Percentiles rank a stretch among this genome's conserved stretches.
Evolutionary conservation across 2,329 filamentous ascomycete species (phyloP).

Genomic region (Cordyceps tenuipes): DNA sequence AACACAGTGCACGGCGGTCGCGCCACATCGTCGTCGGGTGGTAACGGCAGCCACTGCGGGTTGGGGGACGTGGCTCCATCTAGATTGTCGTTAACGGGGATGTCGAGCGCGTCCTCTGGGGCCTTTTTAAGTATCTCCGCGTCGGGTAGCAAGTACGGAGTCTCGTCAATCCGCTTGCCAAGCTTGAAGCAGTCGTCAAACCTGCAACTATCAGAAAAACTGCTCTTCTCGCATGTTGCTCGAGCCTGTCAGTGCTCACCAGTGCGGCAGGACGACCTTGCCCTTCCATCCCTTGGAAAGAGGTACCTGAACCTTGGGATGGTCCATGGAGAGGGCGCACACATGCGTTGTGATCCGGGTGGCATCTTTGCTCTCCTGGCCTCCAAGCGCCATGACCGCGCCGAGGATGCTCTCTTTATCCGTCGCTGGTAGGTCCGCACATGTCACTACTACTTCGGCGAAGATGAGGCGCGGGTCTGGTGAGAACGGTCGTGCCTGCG

Average conservation of each 20-base stretch:
- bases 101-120: slow-evolving; percentile 46
- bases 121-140: slow-evolving; percentile 66
- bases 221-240: no score
- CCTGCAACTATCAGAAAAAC: slow-evolving; percentile 37
- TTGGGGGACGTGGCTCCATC: slow-evolving; percentile 54
- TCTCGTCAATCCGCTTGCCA: slow-evolving; percentile 82
- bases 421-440: slow-evolving; percentile 72
- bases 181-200: slow-evolving; percentile 95
- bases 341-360: slow-evolving; percentile 78
- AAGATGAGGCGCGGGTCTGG: slow-evolving; percentile 90
- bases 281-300: slow-evolving; percentile 56
- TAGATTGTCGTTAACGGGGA: slow-evolving; percentile 52
- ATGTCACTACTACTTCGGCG: slow-evolving; percentile 72
- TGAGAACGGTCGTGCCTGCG: slow-evolving; percentile 74
- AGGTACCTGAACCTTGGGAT: slow-evolving; percentile 60
- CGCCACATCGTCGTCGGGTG: slow-evolving; percentile 32
- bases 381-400: slow-evolving; percentile 81
- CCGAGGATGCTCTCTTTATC: slow-evolving; percentile 92
- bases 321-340: slow-evolving; percentile 69
- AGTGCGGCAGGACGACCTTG: slow-evolving; percentile 88
- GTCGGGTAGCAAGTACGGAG: slow-evolving; percentile 76
- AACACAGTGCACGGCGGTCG: slow-evolving; percentile 64
- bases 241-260: slow-evolving; percentile 41
- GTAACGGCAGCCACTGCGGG: slow-evolving; percentile 35
- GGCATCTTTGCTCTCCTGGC: slow-evolving; percentile 64